Conservation (phyloP, 331 rosid species). For the Acacia pycnantha region DNA sequence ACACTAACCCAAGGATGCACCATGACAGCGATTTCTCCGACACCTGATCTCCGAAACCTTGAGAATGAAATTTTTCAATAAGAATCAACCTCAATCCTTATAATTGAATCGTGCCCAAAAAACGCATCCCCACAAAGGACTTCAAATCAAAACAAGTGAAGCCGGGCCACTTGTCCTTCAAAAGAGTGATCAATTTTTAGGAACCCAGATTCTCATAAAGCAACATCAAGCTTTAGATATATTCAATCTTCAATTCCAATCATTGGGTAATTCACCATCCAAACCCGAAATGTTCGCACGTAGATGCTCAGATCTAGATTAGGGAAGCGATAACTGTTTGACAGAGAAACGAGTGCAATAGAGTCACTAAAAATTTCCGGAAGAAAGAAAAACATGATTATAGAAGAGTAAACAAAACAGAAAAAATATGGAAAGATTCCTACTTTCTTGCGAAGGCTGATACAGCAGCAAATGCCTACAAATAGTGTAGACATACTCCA, state of each 20-base stretch:
- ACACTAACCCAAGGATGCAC: too few relatives aligned
- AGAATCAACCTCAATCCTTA: conserved; percentile 19
- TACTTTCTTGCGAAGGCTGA: neutral
- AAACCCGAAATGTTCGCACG: conserved; percentile 6
- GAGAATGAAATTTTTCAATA: neutral
- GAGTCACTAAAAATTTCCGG: neutral
- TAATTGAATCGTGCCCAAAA: neutral
- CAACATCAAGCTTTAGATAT: neutral
- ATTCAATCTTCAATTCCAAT: neutral
- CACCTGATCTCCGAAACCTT: conserved; percentile 1
- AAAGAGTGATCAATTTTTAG: neutral
- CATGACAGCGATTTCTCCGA: conserved; percentile 37
- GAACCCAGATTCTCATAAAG: conserved; percentile 11
- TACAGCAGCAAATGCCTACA: neutral
- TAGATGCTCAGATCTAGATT: conserved; percentile 33
- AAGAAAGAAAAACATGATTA: neutral
- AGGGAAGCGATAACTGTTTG: conserved; percentile 4
- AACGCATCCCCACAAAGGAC: neutral
- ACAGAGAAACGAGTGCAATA: neutral
- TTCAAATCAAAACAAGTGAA: neutral
- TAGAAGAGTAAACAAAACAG: neutral
- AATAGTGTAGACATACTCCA: neutral
- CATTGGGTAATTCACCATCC: neutral
- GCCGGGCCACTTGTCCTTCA: neutral
- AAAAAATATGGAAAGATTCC: neutral